Base-by-base conservation (phyloP, 164 flowering plant species). In the Chloranthus sessilifolius region DNA sequence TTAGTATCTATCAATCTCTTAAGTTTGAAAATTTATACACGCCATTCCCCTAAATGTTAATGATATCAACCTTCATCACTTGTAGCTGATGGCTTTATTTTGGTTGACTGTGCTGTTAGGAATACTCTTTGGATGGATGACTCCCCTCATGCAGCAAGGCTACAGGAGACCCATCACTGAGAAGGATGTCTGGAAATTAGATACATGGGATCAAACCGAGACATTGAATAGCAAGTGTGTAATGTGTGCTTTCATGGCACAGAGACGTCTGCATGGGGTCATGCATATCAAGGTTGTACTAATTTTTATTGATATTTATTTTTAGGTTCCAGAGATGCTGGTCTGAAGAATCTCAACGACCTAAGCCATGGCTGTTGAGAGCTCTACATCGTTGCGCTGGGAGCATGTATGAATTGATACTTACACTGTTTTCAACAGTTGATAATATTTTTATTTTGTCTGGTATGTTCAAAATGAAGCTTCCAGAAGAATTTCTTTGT, bases 131-230 rank as follows among this genome's bases (percentile, higher is more conserved):
- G 50, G 64, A 23, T 94, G 97, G 99, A 80, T 89, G 83, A 78
- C 71, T 60, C 88, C 88, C 40, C 66, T 94, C 54, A 81, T 94
- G 99, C 55, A 73, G 61, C 73, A 62, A 43, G 99, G 97, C 12
- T 82, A 73, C 63, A 73, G 60, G 64, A 71, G 77, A 57, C 97
- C 97, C 15, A 60, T 94, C 15, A 86, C 95, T 37, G 99, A 94
- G 71, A 94, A 79, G 68, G 99, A 86, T 72, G 75, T 94, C 22
- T 94, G 99, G 99, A 82, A 94, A 60, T 61, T 89, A 55, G 97
- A 94, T 73, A 62, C 79, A 17, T 89, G 97, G 99, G 99, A 94
- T 64, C 73, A 52, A 55, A 84, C 96, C 33, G 96, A 89, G 73
- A 82, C 89, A 17, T 67, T 94, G 40, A 62, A 72, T 50, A 66